Evolutionary conservation across 176 grass and related monocot genomes (phyloP).

Genomic region (Microstegium vimineum): DNA sequence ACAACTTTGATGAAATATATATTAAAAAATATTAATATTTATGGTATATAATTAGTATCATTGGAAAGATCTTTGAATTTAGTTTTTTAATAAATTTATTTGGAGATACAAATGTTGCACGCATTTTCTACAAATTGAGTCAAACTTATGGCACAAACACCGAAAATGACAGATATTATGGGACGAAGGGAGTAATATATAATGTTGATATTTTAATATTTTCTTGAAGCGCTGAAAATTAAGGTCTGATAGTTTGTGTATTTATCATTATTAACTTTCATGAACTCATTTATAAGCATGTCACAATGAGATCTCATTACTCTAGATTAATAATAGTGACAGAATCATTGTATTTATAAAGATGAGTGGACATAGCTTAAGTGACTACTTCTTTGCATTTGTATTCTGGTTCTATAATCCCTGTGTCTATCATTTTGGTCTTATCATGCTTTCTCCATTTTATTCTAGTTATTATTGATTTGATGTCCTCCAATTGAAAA

Average conservation of each 20-base stretch:
- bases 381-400: background rate
- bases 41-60: no score
- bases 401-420: background rate
- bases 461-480: conserved; percentile 36
- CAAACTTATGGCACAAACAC: no score
- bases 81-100: no score
- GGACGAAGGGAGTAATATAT: no score
- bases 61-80: no score
- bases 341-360: conserved; percentile 1
- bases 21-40: no score
- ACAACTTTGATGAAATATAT: no score
- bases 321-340: background rate
- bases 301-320: background rate
- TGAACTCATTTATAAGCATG: conserved; percentile 9
- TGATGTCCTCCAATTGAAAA: conserved; percentile 15
- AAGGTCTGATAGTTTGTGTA: conserved; percentile 7
- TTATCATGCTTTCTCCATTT: conserved; percentile 17
- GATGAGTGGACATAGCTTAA: conserved; percentile 18
- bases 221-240: conserved; percentile 7
- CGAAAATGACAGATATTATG: no score
- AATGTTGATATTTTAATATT: background rate
- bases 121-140: no score
- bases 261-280: conserved; percentile 11
- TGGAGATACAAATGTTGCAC: no score
- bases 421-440: background rate